These are phyloP conservation scores for Helenozyma rhizophorensis DNA, from an alignment of 805 yeast genomes.

Conservation along the genomic window DNA sequence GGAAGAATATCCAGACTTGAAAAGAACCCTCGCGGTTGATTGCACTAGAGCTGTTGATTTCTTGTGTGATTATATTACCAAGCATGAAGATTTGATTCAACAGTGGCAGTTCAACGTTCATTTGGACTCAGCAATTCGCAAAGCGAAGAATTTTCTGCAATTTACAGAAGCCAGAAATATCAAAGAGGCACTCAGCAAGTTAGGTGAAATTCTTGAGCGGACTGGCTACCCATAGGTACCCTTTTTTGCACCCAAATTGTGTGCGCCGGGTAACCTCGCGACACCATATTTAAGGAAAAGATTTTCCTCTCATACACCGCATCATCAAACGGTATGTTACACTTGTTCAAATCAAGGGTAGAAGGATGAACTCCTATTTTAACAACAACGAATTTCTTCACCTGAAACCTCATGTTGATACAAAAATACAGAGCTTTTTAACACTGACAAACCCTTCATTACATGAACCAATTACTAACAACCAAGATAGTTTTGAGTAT, in stretches of 20 bases:
- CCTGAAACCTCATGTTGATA: constrained; percentile 60
- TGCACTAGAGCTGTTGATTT: too few relatives aligned
- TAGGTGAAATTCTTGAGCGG: too few relatives aligned
- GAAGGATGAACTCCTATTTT: constrained; percentile 16
- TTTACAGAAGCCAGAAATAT: too few relatives aligned
- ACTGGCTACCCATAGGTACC: too few relatives aligned
- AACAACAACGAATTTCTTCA: constrained; percentile 60
- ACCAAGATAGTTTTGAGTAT: not conserved
- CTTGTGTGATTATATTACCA: too few relatives aligned
- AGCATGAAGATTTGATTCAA: too few relatives aligned
- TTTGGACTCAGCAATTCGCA: constrained; percentile 13
- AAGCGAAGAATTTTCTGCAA: too few relatives aligned
- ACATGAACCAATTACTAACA: constrained; percentile 9
- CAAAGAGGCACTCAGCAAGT: too few relatives aligned
- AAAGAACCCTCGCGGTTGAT: too few relatives aligned
- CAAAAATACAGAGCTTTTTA: constrained; percentile 63
- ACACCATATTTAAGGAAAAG: constrained; percentile 7
- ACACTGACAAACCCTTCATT: constrained; percentile 43
- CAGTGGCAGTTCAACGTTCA: constrained; percentile 13
- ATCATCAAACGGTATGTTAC: constrained; percentile 13
- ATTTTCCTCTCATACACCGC: constrained; percentile 15
- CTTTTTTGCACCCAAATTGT: too few relatives aligned
- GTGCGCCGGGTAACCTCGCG: constrained; percentile 18
- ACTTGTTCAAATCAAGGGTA: constrained; percentile 7
- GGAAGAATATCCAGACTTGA: too few relatives aligned